Conservation (phyloP, 495 filamentous ascomycete genomes). For the Clavariopsis aquatica region DNA sequence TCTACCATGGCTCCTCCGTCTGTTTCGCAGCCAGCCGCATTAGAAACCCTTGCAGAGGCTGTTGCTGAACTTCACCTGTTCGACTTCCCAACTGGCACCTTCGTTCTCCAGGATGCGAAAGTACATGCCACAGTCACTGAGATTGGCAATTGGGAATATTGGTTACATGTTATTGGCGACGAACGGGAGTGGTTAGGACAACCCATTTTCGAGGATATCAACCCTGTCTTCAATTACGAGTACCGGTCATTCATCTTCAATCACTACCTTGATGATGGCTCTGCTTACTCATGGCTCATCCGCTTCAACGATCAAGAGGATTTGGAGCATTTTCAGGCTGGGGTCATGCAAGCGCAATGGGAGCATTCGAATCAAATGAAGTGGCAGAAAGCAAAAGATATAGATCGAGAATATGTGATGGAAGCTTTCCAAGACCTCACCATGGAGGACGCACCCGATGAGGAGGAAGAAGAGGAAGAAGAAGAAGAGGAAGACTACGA, state of each 20-base stretch:
- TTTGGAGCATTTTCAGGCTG: constrained; percentile 87
- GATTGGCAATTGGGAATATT: constrained; percentile 90
- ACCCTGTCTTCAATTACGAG: constrained; percentile 98
- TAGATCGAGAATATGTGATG: constrained; percentile 89
- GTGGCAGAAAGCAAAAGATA: constrained; percentile 88
- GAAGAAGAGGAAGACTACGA: constrained; percentile 57
- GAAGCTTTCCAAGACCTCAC: constrained; percentile 94
- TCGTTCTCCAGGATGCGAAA: constrained; percentile 74
- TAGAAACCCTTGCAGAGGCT: constrained; percentile 74
- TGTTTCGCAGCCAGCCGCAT: constrained; percentile 63
- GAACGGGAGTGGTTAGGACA: constrained; percentile 89
- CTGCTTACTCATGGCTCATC: constrained; percentile 93
- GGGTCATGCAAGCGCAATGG: constrained; percentile 93
- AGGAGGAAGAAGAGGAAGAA: constrained; percentile 63
- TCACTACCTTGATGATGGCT: constrained; percentile 83
- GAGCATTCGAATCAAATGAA: constrained; percentile 94
- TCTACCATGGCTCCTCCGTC: constrained; percentile 60
- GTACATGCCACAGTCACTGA: constrained; percentile 82
- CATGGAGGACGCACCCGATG: constrained; percentile 76
- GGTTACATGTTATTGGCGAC: constrained; percentile 79
- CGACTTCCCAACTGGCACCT: constrained; percentile 80
- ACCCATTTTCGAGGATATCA: constrained; percentile 81
- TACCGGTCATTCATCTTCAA: constrained; percentile 99
- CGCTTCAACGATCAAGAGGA: constrained; percentile 82
- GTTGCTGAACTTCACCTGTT: constrained; percentile 87